Base-by-base conservation (phyloP, 352 stramenopile genomes). In the Thraustochytrium sp. region DNA sequence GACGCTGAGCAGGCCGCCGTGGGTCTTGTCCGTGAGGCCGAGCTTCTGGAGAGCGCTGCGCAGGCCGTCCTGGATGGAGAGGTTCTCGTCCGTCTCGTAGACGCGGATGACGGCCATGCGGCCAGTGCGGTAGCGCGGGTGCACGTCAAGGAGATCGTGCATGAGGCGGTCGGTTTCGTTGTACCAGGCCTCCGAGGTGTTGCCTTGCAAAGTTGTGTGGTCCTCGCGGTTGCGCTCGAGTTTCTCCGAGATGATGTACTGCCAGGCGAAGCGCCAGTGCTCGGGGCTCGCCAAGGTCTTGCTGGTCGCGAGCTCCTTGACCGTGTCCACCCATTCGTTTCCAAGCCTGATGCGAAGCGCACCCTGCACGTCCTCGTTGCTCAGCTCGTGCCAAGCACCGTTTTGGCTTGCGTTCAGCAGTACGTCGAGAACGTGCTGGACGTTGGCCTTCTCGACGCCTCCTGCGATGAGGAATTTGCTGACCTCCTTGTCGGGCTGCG, bases 71-170 rank as follows among this genome's bases (percentile, higher is more conserved):
- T 72, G 59, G 34, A 72, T 49, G 16, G 59, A 72, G 36, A 72
- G 38, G 26, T 72, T 72, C 59, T 72, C 59, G 44, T 72, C 59
- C 21, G 59, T 49, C 34, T 72, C 59, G 8, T 72, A 72, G 11
- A 72, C 59, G 11, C 59, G 59, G 9, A 72, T 72, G 34, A 72
- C 59, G 11, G 59, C 59, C 59, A 72, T 72, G 38, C 59, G 59
- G 36, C 59, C 59, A 1, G 59, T 72, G 59, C 59, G 59, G n/a
- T 72, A 72, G 16, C 26, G 16, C 26, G 59, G 59, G 34, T 72
- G 9, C 11, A 72, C n/a, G 59, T 72, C 38, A 21, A 72, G 38
- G 13, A 72, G 26, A 31, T 72, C 59, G 8, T 72, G 38, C 38
- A 72, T 13, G 38, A 72, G 59, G 44, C 59, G 59, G 38, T 72